Percentiles rank a stretch among this genome's conserved stretches.
These are phyloP conservation scores for Henningerozyma blattae DNA, from an alignment of 805 yeast species.

Conservation along the genomic window DNA sequence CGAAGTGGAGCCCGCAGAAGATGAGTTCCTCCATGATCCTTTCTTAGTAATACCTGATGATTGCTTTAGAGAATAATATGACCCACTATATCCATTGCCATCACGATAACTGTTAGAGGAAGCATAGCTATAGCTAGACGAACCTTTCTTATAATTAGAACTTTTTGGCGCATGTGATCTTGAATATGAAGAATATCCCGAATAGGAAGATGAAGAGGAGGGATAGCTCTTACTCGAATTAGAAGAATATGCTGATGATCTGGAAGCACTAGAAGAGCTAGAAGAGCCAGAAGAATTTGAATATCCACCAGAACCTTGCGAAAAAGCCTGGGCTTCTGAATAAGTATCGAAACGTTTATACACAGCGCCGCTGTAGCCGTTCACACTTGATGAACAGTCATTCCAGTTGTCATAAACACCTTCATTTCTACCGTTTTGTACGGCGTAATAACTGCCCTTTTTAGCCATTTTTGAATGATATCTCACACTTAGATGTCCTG, in stretches of 20 bases:
- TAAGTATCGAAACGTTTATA: constrained; percentile 42
- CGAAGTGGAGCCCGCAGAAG: too few relatives aligned
- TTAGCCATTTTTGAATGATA: constrained; percentile 8
- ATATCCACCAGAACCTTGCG: background rate
- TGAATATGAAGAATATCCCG: background rate
- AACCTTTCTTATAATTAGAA: background rate
- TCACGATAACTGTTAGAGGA: background rate
- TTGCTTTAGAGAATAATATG: background rate
- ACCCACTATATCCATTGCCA: background rate
- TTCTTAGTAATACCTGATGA: too few relatives aligned
- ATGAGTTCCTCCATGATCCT: too few relatives aligned
- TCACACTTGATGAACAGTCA: constrained; percentile 38
- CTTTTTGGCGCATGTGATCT: background rate
- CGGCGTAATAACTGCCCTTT: constrained; percentile 36
- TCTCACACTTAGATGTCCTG: too few relatives aligned
- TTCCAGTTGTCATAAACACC: constrained; percentile 58
- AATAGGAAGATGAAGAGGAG: background rate
- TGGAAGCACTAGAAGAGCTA: too few relatives aligned
- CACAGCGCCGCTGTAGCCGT: constrained; percentile 43
- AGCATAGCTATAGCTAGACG: background rate
- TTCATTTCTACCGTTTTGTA: constrained; percentile 34
- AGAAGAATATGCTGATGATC: background rate
- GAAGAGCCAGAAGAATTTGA: constrained; percentile 1
- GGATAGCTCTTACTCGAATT: background rate
- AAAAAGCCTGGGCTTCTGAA: constrained; percentile 39